Conservation (phyloP, 2,329 filamentous ascomycete species). For the Taxawa tesnikishii region DNA sequence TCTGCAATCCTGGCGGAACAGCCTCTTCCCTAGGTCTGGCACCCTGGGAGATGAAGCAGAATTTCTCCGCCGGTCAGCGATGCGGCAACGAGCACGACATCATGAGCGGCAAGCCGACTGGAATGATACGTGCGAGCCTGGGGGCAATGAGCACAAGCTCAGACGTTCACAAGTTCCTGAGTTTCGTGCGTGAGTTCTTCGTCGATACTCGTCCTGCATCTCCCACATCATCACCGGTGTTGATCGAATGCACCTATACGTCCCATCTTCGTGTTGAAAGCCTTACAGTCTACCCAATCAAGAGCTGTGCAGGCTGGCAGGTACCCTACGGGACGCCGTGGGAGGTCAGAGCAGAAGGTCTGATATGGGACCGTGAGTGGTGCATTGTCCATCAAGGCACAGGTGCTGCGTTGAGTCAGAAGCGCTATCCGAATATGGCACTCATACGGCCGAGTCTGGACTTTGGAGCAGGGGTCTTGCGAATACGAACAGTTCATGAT, state of each 20-base stretch:
- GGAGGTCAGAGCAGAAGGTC: slow-evolving; percentile 68
- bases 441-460: slow-evolving; percentile 67
- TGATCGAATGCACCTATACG: background rate
- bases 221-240: slow-evolving; percentile 6
- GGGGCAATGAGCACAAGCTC: slow-evolving; percentile 76
- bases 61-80: slow-evolving; percentile 73
- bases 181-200: slow-evolving; percentile 21
- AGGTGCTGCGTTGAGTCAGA: slow-evolving; percentile 75
- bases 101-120: slow-evolving; percentile 74
- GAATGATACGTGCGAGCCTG: slow-evolving; percentile 72
- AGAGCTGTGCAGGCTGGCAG: slow-evolving; percentile 74
- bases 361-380: slow-evolving; percentile 95
- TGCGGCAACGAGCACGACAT: slow-evolving; percentile 78
- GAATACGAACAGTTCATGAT: slow-evolving; percentile 30
- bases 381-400: slow-evolving; percentile 83
- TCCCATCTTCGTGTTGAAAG: slow-evolving; percentile 30
- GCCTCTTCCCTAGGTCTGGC: slow-evolving; percentile 59
- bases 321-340: slow-evolving; percentile 54
- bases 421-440: slow-evolving; percentile 77
- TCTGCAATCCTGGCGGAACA: slow-evolving; percentile 87
- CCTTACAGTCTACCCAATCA: slow-evolving; percentile 70
- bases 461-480: slow-evolving; percentile 52
- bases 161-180: slow-evolving; percentile 61
- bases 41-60: slow-evolving; percentile 70
- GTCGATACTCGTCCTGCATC: slow-evolving; percentile 10